Conservation (phyloP, 2,329 filamentous ascomycete species). For the Trichoderma polysporum region DNA sequence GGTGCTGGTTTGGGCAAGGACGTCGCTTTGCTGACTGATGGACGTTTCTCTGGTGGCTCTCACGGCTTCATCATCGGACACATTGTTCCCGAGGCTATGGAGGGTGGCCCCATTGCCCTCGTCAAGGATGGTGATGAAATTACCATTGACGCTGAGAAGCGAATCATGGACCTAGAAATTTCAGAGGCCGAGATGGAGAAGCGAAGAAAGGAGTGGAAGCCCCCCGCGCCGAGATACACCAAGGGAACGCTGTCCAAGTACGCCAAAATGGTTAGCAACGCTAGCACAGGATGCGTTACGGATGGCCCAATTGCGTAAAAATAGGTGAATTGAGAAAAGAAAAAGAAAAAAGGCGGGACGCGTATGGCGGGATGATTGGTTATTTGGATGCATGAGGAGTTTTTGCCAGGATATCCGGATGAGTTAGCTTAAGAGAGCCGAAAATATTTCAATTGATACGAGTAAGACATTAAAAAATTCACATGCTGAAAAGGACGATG, state of each 20-base stretch:
- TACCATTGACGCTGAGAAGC: slow-evolving; percentile 77
- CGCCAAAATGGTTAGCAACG: slow-evolving; percentile 57
- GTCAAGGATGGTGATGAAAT: slow-evolving; percentile 80
- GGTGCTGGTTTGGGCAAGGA: slow-evolving; percentile 78
- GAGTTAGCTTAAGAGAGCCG: neutral
- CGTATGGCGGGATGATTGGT: neutral
- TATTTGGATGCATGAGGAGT: slow-evolving; percentile 3
- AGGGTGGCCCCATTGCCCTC: slow-evolving; percentile 80
- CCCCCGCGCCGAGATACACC: slow-evolving; percentile 57
- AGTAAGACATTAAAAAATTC: neutral
- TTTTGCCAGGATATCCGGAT: slow-evolving; percentile 16
- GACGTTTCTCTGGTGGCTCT: slow-evolving; percentile 75
- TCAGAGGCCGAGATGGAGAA: slow-evolving; percentile 62
- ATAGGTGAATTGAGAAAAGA: neutral
- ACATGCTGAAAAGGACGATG: neutral
- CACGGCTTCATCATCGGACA: slow-evolving; percentile 88
- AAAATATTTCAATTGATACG: neutral
- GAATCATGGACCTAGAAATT: slow-evolving; percentile 66
- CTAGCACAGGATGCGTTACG: slow-evolving; percentile 60
- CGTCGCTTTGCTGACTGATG: slow-evolving; percentile 72
- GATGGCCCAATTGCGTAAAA: slow-evolving; percentile 38
- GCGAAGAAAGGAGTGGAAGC: slow-evolving; percentile 60
- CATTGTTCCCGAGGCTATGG: slow-evolving; percentile 83
- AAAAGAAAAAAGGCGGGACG: neutral
- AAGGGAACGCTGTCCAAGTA: slow-evolving; percentile 72